Percentiles rank a stretch among this genome's conserved stretches.
These are phyloP conservation scores for Calonectria honghensis DNA, from an alignment of 2,329 filamentous ascomycete species.

Conservation along the genomic window DNA sequence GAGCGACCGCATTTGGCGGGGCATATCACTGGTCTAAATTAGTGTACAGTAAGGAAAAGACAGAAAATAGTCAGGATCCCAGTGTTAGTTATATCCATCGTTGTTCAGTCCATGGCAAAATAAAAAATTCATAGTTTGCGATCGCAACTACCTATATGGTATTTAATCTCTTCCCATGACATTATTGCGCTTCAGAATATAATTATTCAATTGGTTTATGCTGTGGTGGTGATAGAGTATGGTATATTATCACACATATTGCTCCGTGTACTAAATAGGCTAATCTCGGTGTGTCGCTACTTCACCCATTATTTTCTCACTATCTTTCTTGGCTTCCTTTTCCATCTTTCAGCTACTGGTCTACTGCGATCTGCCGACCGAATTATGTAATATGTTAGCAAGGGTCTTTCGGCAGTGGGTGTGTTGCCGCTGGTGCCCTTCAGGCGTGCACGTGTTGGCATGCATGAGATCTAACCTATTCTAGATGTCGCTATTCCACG, in stretches of 20 bases:
- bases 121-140: background rate
- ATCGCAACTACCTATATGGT: background rate
- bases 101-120: too few relatives aligned
- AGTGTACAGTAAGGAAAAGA: background rate
- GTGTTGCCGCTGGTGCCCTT: conserved; percentile 3
- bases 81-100: background rate
- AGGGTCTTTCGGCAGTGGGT: conserved; percentile 8
- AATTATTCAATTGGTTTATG: background rate
- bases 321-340: background rate
- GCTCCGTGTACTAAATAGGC: background rate
- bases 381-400: background rate
- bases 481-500: background rate
- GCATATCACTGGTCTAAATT: background rate
- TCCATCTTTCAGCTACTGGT: background rate
- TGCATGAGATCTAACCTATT: conserved; percentile 15
- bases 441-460: background rate
- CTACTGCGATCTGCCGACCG: background rate
- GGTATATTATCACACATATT: background rate
- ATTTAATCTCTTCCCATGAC: background rate
- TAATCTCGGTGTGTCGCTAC: background rate
- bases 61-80: background rate
- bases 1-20: background rate
- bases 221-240: background rate
- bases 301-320: background rate
- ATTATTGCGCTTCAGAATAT: background rate